Percentiles rank a stretch among this genome's conserved stretches.
phyloP scores from a whole-genome alignment of 192 early-diverging fungal species.

The Entomortierella parvispora region DNA sequence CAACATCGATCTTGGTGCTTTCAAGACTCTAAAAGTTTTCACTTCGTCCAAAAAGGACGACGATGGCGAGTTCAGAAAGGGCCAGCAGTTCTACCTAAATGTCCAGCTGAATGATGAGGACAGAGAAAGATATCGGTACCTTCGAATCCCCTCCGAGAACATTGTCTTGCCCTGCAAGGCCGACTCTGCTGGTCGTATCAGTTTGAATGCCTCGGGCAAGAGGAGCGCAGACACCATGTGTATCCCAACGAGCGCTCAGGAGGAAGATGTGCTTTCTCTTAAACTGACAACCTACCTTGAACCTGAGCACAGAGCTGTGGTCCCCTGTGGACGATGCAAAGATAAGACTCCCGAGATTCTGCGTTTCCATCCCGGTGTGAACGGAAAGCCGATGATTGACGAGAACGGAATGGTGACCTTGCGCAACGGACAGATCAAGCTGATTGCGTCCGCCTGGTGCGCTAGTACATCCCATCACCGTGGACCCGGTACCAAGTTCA shows the following conservation, averaged over 20 bases:
- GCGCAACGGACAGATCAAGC: conserved; percentile 41
- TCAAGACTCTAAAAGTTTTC: conserved; percentile 38
- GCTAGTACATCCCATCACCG: conserved; percentile 52
- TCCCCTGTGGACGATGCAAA: conserved; percentile 50
- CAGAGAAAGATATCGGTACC: conserved; percentile 29
- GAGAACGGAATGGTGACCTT: conserved; percentile 50
- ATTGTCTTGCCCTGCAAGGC: conserved; percentile 49
- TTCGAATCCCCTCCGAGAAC: conserved; percentile 48
- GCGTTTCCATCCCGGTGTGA: conserved; percentile 48
- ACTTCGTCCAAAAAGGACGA: conserved; percentile 52
- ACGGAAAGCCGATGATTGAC: conserved; percentile 53
- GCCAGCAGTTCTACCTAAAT: conserved; percentile 52
- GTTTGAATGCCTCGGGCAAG: conserved; percentile 43
- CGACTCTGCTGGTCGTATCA: conserved; percentile 30
- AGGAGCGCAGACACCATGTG: conserved; percentile 39
- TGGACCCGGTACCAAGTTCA: conserved; percentile 51
- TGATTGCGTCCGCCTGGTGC: conserved; percentile 52
- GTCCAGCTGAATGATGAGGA: conserved; percentile 41
- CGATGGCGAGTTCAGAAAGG: conserved; percentile 51
- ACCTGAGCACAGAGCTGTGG: conserved; percentile 46
- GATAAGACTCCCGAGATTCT: conserved; percentile 51
- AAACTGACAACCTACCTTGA: conserved; percentile 43
- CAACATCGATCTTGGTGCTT: conserved; percentile 11
- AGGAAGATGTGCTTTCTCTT: conserved; percentile 44
- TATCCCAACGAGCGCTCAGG: conserved; percentile 30